Evolutionary conservation across 768 basidiomycete species (phyloP), one percentile per base, ranked within the genome.

Genomic region (Auricularia heimuer): DNA sequence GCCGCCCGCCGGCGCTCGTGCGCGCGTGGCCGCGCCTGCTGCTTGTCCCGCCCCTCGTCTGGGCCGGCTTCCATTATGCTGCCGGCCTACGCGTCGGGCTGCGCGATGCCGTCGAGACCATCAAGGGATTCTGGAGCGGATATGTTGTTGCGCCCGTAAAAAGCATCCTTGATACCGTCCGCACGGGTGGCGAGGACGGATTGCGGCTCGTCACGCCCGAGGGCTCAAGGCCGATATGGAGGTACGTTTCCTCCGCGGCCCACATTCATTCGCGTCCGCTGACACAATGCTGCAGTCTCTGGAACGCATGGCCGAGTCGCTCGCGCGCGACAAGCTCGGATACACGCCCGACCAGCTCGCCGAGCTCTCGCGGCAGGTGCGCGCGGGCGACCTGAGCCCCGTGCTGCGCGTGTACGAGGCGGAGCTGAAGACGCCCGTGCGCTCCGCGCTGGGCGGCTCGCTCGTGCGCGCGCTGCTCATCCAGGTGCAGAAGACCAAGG

Each of bases 401-500:
- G 88, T 98, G 4, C 81, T 96, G 67, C 78, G 87, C 71, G 82
- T 94, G 3, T 98, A 96, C 71, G 96, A 98, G 76, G 84, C 89
- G 66, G 94, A 98, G 70, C 92, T 98, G 76, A 88, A 87, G 73
- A 83, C 77, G n/a, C 96, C 96, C 0, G 69, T 98, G 58, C 87
- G 83, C 69, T 93, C 90, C 21, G 91, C 87, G 4, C 66, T 98
- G 3, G 77, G 81, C 4, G 96, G 96, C 3, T 89, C 87, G 14
- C 79, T 98, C 7, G 77, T 98, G 18, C 83, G 96, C 35, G 86
- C 91, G 1, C 76, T 94, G 60, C 87, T 98, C 68, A 88, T 99
- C 36, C 96, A 98, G 71, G 83, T 98, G 0, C 96, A 98, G 69
- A 98, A 98, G 74, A 89, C 94, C 65, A 98, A 98, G 80, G 94